phyloP scores from a whole-genome alignment of 2,329 filamentous ascomycete genomes.

The Penicillium sp. region DNA sequence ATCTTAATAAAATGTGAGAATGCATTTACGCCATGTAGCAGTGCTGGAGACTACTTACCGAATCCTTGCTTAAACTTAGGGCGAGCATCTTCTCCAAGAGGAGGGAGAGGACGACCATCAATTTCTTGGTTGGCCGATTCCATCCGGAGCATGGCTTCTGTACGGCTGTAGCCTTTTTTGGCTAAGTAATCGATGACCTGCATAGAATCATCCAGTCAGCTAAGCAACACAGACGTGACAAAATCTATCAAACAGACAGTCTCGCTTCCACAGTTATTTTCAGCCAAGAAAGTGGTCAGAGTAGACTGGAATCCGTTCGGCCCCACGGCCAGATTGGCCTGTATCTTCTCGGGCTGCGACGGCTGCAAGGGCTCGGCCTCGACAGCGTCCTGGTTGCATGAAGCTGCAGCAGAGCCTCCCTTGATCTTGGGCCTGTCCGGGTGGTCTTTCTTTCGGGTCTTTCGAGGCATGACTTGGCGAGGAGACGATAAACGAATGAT shows the following conservation, averaged over 20 bases:
- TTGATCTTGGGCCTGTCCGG: neutral
- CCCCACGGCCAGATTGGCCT: neutral
- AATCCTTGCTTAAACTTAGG: slow-evolving; percentile 77
- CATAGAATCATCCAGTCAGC: neutral
- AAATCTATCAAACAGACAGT: neutral
- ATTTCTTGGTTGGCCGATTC: slow-evolving; percentile 83
- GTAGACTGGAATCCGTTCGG: neutral
- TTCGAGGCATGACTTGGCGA: neutral
- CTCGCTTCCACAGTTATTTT: neutral
- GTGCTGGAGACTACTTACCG: slow-evolving; percentile 36
- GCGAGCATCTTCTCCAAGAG: slow-evolving; percentile 68
- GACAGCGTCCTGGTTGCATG: neutral
- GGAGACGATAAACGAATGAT: neutral
- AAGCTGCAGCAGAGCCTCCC: neutral
- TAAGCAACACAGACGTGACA: neutral
- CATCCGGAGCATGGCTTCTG: slow-evolving; percentile 87
- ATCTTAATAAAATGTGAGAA: slow-evolving; percentile 41
- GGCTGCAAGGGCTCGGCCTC: neutral
- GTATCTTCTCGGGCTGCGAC: neutral
- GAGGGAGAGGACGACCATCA: slow-evolving; percentile 73
- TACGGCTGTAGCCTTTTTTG: slow-evolving; percentile 91
- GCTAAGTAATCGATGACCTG: slow-evolving; percentile 91
- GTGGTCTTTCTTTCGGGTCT: neutral
- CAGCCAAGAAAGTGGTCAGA: neutral
- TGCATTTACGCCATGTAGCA: neutral